These are phyloP conservation scores for Myxozyma lipomycoides DNA, from an alignment of 805 yeast species.

Conservation along the genomic window DNA sequence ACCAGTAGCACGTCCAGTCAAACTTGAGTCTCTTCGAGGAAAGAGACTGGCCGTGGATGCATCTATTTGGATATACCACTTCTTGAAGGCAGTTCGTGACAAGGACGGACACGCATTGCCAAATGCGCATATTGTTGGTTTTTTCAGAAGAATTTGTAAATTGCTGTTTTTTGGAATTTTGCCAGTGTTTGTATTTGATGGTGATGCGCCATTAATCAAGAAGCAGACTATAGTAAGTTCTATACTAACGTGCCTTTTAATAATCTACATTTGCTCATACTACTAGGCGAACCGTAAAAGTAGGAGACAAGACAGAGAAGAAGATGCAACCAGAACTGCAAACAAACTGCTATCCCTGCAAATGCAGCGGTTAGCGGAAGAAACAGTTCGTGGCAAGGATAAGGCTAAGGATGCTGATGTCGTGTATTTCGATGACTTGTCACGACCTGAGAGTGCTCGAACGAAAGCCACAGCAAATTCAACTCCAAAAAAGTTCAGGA, in stretches of 20 bases:
- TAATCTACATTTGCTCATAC: background rate
- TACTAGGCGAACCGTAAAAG: slow-evolving; percentile 60
- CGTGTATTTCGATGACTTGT: slow-evolving; percentile 23
- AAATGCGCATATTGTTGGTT: slow-evolving; percentile 90
- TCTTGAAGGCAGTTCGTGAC: slow-evolving; percentile 89
- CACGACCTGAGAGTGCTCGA: slow-evolving; percentile 18
- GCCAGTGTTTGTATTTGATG: slow-evolving; percentile 93
- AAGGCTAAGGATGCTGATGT: slow-evolving; percentile 4
- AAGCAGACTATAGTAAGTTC: slow-evolving; percentile 57
- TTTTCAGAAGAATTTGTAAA: slow-evolving; percentile 89
- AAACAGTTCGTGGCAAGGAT: slow-evolving; percentile 15
- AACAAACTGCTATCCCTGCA: slow-evolving; percentile 75
- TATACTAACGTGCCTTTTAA: too few species aligned
- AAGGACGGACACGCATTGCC: slow-evolving; percentile 70
- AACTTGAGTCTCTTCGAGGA: slow-evolving; percentile 76
- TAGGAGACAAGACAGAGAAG: slow-evolving; percentile 68
- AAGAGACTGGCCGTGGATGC: slow-evolving; percentile 92
- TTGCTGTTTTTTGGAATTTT: slow-evolving; percentile 77
- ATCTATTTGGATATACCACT: slow-evolving; percentile 97
- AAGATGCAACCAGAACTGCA: slow-evolving; percentile 70
- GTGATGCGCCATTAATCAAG: slow-evolving; percentile 86
- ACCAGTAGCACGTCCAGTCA: slow-evolving; percentile 85
- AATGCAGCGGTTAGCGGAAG: slow-evolving; percentile 55
- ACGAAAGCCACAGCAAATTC: slow-evolving; percentile 18
- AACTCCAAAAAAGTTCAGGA: slow-evolving; percentile 39